A percentile compares a stretch with the other conserved stretches of the same genome.
These are phyloP conservation scores for Cymbopogon flexuosus DNA, from an alignment of 202 grass and related monocot genomes.

Conservation along the genomic window DNA sequence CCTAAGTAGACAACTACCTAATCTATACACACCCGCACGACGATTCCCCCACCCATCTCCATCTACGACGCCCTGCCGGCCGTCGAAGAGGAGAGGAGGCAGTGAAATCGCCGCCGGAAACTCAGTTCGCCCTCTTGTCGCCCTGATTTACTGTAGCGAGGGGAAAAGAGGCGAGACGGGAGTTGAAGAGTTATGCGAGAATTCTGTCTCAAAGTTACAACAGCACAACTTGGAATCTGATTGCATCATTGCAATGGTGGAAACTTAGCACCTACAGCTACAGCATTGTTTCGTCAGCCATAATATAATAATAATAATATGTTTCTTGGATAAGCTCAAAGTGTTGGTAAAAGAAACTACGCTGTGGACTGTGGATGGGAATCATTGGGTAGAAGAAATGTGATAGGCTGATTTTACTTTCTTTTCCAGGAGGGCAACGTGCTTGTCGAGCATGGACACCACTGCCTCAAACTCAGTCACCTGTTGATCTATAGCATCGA, in stretches of 20 bases:
- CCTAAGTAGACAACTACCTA: too few relatives aligned
- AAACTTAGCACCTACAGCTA: neutral
- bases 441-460: constrained; percentile 81
- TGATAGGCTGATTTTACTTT: constrained; percentile 53
- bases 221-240: constrained; percentile 9
- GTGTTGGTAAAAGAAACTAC: neutral
- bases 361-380: neutral
- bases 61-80: too few relatives aligned
- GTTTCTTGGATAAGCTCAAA: neutral
- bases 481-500: constrained; percentile 78
- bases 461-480: constrained; percentile 92
- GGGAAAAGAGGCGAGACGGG: too few relatives aligned
- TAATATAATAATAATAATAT: neutral
- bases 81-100: too few relatives aligned
- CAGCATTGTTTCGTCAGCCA: neutral
- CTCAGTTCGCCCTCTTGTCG: too few relatives aligned
- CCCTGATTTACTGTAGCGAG: too few relatives aligned
- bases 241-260: neutral
- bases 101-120: too few relatives aligned
- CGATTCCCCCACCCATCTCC: too few relatives aligned
- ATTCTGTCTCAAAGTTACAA: constrained; percentile 8
- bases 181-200: too few relatives aligned
- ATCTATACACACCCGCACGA: too few relatives aligned
- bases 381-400: constrained; percentile 34
- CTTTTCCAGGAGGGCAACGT: constrained; percentile 38